Conservation (phyloP, 164 flowering plant species). For the Kingdonia uniflora region DNA sequence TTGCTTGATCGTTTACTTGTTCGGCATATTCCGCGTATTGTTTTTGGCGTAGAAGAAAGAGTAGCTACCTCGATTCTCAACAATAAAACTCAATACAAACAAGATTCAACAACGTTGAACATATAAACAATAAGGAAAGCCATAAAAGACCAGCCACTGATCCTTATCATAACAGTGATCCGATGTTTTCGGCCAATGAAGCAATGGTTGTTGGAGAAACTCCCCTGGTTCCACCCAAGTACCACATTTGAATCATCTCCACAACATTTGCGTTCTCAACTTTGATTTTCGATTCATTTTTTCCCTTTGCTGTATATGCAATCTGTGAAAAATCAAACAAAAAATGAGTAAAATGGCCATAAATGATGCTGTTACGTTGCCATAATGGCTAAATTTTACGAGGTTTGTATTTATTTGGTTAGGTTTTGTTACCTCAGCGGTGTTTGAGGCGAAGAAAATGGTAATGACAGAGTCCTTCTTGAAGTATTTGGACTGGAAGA, state of each 20-base stretch:
- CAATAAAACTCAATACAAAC: no score
- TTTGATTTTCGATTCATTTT: conserved; percentile 47
- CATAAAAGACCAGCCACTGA: no score
- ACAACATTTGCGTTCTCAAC: conserved; percentile 80
- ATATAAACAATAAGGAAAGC: no score
- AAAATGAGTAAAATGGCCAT: background rate
- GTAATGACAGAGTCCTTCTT: conserved; percentile 60
- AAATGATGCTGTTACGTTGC: background rate
- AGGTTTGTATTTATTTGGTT: no score
- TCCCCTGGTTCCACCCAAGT: conserved; percentile 73
- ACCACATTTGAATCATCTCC: conserved; percentile 81
- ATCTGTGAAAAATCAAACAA: conserved; percentile 33
- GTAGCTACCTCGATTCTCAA: no score
- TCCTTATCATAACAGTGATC: conserved; percentile 36
- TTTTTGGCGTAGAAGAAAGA: no score
- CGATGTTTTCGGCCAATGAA: conserved; percentile 46
- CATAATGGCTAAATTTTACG: no score
- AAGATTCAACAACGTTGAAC: no score
- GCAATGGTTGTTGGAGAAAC: conserved; percentile 66
- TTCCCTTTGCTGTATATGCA: conserved; percentile 42
- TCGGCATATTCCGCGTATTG: no score
- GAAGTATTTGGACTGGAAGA: conserved; percentile 69
- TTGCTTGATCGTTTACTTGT: no score
- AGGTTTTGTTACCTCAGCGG: conserved; percentile 3
- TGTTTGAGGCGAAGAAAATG: conserved; percentile 42